phyloP scores from a whole-genome alignment of 2,329 filamentous ascomycete genomes.

The Coleophoma eucalyptorum region DNA sequence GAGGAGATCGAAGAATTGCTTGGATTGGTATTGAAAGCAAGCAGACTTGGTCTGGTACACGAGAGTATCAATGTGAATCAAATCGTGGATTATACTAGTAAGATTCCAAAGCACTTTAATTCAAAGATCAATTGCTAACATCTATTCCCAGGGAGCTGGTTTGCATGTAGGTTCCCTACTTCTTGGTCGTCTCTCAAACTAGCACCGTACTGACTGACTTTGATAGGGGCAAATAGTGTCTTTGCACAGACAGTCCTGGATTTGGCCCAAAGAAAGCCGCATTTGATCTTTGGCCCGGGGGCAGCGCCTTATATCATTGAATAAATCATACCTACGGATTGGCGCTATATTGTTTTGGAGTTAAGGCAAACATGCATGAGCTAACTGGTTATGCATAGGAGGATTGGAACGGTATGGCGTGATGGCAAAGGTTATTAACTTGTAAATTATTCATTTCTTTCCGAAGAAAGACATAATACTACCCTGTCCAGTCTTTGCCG shows the following conservation, averaged over 20 bases:
- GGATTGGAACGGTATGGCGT: not conserved
- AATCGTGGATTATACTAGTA: slow-evolving; percentile 67
- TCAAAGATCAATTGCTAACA: slow-evolving; percentile 8
- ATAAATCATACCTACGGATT: slow-evolving; percentile 6
- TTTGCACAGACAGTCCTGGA: slow-evolving; percentile 92
- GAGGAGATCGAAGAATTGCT: slow-evolving; percentile 75
- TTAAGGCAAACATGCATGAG: not conserved
- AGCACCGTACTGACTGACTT: not conserved
- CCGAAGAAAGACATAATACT: slow-evolving; percentile 91
- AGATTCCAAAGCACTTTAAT: slow-evolving; percentile 22
- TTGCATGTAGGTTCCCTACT: slow-evolving; percentile 58
- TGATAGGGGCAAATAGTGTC: slow-evolving; percentile 81
- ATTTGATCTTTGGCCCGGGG: slow-evolving; percentile 73
- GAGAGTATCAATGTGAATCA: slow-evolving; percentile 85
- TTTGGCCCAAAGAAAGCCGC: slow-evolving; percentile 81
- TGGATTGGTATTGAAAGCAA: slow-evolving; percentile 69
- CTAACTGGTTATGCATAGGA: not conserved
- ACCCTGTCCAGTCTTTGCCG: slow-evolving; percentile 61
- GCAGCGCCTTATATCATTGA: slow-evolving; percentile 51
- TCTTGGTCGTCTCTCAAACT: not conserved
- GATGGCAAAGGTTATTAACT: too few relatives aligned
- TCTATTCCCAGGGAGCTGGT: slow-evolving; percentile 66
- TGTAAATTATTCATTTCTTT: slow-evolving; percentile 52
- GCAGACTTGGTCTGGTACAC: slow-evolving; percentile 77
- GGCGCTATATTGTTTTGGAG: not conserved